Conservation (phyloP, 331 rosid species). For the Prunus yedoensis region DNA sequence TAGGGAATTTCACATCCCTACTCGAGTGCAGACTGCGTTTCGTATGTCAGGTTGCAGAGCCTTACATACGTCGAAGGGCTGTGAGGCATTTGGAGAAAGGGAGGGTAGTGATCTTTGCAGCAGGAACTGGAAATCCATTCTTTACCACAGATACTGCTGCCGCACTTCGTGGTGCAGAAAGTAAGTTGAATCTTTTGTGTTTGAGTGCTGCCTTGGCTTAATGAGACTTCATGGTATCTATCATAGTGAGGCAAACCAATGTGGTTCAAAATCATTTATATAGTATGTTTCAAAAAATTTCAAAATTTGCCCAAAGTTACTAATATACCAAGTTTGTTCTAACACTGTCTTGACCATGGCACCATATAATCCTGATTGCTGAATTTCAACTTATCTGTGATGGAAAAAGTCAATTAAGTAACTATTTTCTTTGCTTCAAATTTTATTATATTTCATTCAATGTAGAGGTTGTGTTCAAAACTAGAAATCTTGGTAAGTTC, state of each 20-base stretch:
- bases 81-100: slow-evolving; percentile 95
- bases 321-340: not conserved
- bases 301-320: no score
- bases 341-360: not conserved
- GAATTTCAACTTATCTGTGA: not conserved
- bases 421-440: slow-evolving; percentile 1
- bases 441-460: slow-evolving; percentile 50
- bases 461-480: slow-evolving; percentile 91
- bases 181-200: slow-evolving; percentile 41
- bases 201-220: slow-evolving; percentile 1
- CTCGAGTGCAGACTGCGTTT: slow-evolving; percentile 96
- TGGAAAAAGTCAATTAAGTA: not conserved
- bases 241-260: not conserved
- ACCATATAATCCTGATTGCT: not conserved
- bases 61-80: slow-evolving; percentile 95
- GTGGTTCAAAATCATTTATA: not conserved
- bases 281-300: not conserved
- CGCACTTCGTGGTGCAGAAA: slow-evolving; percentile 95
- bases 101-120: slow-evolving; percentile 96
- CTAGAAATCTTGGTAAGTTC: slow-evolving; percentile 75
- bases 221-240: not conserved
- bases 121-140: slow-evolving; percentile 98
- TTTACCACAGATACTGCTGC: slow-evolving; percentile 97
- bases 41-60: slow-evolving; percentile 99
- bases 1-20: no score